Base-by-base conservation (phyloP, 2,329 filamentous ascomycete genomes). In the Gliomastix tumulicola region DNA sequence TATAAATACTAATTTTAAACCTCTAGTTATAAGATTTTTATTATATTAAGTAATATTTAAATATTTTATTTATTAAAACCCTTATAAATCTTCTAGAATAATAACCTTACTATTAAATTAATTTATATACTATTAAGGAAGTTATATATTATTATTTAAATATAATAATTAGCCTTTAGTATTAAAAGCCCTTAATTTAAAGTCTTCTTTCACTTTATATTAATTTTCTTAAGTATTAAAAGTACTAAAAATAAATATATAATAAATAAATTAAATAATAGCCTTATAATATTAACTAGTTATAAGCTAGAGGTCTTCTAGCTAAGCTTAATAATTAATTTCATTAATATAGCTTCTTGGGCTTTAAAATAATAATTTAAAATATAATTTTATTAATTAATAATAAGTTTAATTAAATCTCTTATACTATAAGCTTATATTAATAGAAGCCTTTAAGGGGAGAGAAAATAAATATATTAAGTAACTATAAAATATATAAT, bases 401-500 rank as follows among this genome's bases (percentile, higher is more conserved):
- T n/a, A 16, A 35, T 23, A 25, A 35, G 12, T 12, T 3, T 32
- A 15, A 32, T 15, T 32, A 19, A 12, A 10, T 32, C 17, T 15
- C 11, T 32, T 35, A 33, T 33, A 17, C 19, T 35, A 35, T 35
- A 35, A 25, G 6, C n/a, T 12, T 35, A 35, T 19, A 33, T 33
- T 22, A 32, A 28, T 32, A 37, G n/a, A 25, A 9, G n/a, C n/a
- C 9, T 25, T 25, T 32, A 17, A 32, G 15, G 19, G 32, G 23
- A 21, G 25, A 37, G 23, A 34, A 28, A 28, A 34, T 38, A 34
- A 34, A n/a, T 16, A 34, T 34, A 34, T 19, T 18, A 18, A 17
- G n/a, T 21, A 32, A 18, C 15, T 37, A 21, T n/a, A 32, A 25
- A 21, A 32, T 18, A 32, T 23, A 27, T 37, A 32, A 32, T 32